Conservation (phyloP, 306 rosid genomes). For the Quercus agrifolia region DNA sequence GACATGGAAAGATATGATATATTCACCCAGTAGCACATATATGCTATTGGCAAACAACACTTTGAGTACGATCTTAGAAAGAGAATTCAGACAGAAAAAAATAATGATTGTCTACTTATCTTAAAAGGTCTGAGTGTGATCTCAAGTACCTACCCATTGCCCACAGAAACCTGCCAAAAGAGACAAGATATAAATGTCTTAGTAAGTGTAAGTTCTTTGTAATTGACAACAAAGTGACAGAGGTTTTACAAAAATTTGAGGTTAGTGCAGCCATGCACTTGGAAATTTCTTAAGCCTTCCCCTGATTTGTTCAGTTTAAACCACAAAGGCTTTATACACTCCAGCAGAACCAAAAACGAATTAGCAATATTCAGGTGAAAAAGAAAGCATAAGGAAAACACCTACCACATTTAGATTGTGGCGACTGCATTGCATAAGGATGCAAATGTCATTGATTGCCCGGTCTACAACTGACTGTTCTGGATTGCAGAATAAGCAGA, state of each 20-base stretch:
- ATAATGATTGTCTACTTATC: constrained; percentile 2
- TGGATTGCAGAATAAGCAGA: constrained; percentile 30
- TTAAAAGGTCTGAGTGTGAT: constrained; percentile 13
- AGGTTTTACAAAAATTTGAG: background rate
- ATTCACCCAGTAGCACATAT: background rate
- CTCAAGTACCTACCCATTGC: constrained; percentile 64
- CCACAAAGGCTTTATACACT: background rate
- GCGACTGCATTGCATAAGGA: constrained; percentile 87
- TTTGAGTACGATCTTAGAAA: background rate
- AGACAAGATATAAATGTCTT: constrained; percentile 26
- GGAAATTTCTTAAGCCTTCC: background rate
- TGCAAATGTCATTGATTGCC: constrained; percentile 81
- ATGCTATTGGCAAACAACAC: background rate
- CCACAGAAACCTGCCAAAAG: constrained; percentile 76
- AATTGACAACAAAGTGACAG: constrained; percentile 2
- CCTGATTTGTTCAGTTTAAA: background rate
- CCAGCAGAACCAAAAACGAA: constrained; percentile 1
- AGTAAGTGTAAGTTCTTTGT: background rate
- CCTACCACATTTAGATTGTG: constrained; percentile 87
- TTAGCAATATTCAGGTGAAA: background rate
- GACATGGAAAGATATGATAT: background rate
- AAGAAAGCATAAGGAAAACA: background rate
- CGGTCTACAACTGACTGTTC: constrained; percentile 84
- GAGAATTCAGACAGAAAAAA: constrained; percentile 13
- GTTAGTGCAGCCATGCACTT: too few relatives aligned